phyloP scores from a whole-genome alignment of 1,284 basidiomycete species.

The Tilletia walkeri region DNA sequence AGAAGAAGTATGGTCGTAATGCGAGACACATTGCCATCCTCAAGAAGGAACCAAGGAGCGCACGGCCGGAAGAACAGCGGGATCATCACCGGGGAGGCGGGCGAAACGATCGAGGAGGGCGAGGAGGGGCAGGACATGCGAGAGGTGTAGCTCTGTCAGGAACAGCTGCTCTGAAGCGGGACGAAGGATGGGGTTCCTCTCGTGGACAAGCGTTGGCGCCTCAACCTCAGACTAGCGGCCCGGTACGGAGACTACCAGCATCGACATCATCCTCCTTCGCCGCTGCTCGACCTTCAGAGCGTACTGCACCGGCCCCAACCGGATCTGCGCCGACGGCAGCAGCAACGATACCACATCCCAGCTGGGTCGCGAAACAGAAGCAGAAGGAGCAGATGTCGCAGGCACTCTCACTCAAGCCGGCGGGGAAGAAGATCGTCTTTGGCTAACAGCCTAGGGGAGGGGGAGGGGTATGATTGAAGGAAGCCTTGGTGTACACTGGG shows the following conservation, averaged over 20 bases:
- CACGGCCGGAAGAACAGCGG: neutral
- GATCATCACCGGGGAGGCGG: neutral
- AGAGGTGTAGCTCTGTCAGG: neutral
- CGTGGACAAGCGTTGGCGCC: conserved; percentile 7
- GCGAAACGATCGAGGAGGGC: neutral
- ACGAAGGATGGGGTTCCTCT: conserved; percentile 11
- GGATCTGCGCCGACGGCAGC: neutral
- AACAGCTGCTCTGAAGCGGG: neutral
- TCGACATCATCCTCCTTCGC: neutral
- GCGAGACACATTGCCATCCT: conserved; percentile 73
- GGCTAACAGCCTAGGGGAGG: conserved; percentile 24
- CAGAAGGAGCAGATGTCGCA: conserved; percentile 42
- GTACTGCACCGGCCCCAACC: neutral
- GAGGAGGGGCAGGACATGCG: neutral
- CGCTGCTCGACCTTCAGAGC: neutral
- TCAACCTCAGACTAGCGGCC: neutral
- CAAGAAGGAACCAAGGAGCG: conserved; percentile 24
- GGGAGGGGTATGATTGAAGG: neutral
- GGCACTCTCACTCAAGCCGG: conserved; percentile 27
- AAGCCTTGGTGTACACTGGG: too few species aligned
- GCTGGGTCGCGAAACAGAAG: conserved; percentile 49
- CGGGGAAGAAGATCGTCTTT: conserved; percentile 44
- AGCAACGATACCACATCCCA: conserved; percentile 41
- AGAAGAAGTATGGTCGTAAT: conserved; percentile 86
- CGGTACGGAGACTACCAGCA: neutral